A percentile compares a stretch with the other conserved stretches of the same genome.
Evolutionary conservation across 352 stramenopile genomes (phyloP).

Genomic region (Bremia lactucae): DNA sequence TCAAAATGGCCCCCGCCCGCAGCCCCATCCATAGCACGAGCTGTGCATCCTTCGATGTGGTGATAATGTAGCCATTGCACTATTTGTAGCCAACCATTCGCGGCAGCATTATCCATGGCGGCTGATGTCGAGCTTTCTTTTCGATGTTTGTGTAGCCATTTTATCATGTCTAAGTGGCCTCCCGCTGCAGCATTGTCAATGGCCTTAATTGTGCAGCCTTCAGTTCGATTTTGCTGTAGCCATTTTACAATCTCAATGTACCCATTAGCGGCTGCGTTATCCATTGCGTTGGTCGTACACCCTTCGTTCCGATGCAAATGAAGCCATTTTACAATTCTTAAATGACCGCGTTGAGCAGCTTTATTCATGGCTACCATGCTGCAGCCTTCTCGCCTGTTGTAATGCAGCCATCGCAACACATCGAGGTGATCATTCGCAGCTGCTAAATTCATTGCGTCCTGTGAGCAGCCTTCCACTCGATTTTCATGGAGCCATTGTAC

Average conservation of each 20-base stretch:
- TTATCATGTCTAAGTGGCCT: constrained; percentile 14
- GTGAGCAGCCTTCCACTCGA: constrained; percentile 12
- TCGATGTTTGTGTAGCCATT: constrained; percentile 19
- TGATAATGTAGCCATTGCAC: constrained; percentile 21
- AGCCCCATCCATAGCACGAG: constrained; percentile 27
- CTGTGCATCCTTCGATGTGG: constrained; percentile 23
- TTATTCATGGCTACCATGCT: constrained; percentile 14
- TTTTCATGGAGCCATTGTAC: constrained; percentile 24
- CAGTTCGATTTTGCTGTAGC: constrained; percentile 17
- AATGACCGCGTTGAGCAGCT: constrained; percentile 12
- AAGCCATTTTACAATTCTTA: constrained; percentile 18
- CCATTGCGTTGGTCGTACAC: constrained; percentile 20
- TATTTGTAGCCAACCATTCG: constrained; percentile 13
- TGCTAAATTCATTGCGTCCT: constrained; percentile 16
- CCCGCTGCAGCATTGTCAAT: constrained; percentile 17
- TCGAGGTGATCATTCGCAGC: constrained; percentile 14
- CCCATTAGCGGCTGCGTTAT: constrained; percentile 22
- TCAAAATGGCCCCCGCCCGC: constrained; percentile 25
- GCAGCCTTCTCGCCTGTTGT: constrained; percentile 16
- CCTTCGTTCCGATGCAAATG: constrained; percentile 14
- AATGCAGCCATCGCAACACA: constrained; percentile 15
- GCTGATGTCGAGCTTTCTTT: constrained; percentile 16
- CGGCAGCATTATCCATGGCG: constrained; percentile 21
- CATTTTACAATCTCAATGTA: constrained; percentile 21
- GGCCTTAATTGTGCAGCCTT: constrained; percentile 17